Evolutionary conservation across 108 stramenopile genomes (phyloP).

Genomic region (Epithemia pelagica): DNA sequence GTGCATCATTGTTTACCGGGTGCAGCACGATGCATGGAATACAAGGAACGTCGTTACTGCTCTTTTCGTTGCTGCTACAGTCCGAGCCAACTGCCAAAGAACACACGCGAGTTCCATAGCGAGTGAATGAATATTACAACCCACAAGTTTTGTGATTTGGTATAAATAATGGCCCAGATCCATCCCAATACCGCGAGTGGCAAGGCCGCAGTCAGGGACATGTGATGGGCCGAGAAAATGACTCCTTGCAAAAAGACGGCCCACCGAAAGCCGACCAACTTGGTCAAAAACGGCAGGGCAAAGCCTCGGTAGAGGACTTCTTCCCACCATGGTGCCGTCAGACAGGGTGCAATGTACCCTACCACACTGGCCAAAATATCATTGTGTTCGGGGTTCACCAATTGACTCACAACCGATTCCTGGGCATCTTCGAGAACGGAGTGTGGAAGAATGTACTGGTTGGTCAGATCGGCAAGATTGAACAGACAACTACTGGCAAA

Average conservation of each 20-base stretch:
- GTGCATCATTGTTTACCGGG: no score
- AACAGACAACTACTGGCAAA: conserved; percentile 83
- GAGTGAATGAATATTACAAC: conserved; percentile 86
- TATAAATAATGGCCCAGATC: conserved; percentile 82
- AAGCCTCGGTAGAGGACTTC: conserved; percentile 91
- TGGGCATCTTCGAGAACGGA: conserved; percentile 48
- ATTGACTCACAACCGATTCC: conserved; percentile 74
- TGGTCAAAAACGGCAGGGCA: conserved; percentile 57
- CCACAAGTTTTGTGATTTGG: conserved; percentile 73
- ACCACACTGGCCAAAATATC: conserved; percentile 70
- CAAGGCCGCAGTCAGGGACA: conserved; percentile 70
- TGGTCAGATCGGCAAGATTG: conserved; percentile 82
- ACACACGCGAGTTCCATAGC: conserved; percentile 92
- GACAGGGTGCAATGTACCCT: conserved; percentile 90
- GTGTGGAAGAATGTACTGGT: conserved; percentile 78
- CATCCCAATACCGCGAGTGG: conserved; percentile 85
- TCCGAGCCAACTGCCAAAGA: conserved; percentile 86
- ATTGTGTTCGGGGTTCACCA: conserved; percentile 89
- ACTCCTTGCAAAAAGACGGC: conserved; percentile 69
- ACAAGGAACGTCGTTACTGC: no score
- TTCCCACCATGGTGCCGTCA: conserved; percentile 91
- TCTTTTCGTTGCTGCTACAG: no score
- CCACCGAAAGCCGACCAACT: conserved; percentile 19
- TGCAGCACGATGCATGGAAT: no score
- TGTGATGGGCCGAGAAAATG: conserved; percentile 83